Evolutionary conservation across 2,329 filamentous ascomycete species (phyloP), one percentile per base, ranked within the genome.

Genomic region (Aspergillus fumigatus): DNA sequence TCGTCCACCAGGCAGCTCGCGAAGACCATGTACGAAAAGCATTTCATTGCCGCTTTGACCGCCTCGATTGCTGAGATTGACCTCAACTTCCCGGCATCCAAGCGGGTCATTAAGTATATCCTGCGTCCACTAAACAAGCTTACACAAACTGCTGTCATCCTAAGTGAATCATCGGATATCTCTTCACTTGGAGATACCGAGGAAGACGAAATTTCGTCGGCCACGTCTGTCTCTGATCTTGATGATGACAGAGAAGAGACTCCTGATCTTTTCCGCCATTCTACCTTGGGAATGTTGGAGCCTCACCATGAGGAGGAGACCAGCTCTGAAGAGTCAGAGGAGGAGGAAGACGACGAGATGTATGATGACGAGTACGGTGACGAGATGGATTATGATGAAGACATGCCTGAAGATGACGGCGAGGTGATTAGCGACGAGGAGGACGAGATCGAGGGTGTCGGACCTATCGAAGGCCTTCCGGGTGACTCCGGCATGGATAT

Each of bases 21-120:
- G 35, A 90, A 92, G 63, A 86, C 97, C 58, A 99, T 99, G 94
- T 97, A 96, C 67, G 94, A 99, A 76, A 99, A 97, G 77, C 92
- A 95, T 55, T 96, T 94, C 71, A 87, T 97, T 59, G 84, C 89
- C 25, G 89, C 93, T 50, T 77, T 99, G 57, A 97, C 94, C 1
- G 85, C 87, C 11, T 96, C 95, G 1, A 92, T 99, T 65, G 91
- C 94, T 19, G 95, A 99, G 67, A 88, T 99, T 58, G 94, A 97
- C 70, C 84, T 99, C 59, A 96, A 95, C 64, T 97, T 95, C 73
- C 92, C 93, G 0, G 88, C 90, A 26, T 90, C 95, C 17, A 96
- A 96, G 78, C 86, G 92, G 49, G 92, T 92, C 14, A 91, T 99
- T 67, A 99, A 97, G 77, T 95, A 96, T 73, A 96, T 99, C 53